Base-by-base conservation (phyloP, 1,139 yeast species). In the Yamadazyma sp. region DNA sequence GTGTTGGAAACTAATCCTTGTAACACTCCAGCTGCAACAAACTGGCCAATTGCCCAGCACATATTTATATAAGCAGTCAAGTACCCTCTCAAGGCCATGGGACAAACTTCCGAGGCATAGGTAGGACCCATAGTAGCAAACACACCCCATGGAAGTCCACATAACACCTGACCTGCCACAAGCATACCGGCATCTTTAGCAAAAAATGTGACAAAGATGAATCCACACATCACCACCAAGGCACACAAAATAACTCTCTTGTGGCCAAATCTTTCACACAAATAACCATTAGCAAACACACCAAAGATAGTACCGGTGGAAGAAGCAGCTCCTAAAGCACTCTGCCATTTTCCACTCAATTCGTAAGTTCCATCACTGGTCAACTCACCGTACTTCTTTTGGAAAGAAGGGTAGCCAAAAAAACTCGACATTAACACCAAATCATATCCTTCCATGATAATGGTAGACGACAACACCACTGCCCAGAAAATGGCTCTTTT, bases 361-460 rank as follows among this genome's bases (percentile, higher is more conserved):
- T 61, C 57, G 43, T 57, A 67, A 4, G 45, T 45, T 11, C 64
- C 67, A n/a, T 54, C 54, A 1, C 58, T 55, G 38, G 41, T 51
- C 35, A 46, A 55, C 6, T 46, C 47, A 15, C 79, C 79, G 42
- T 61, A 75, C 45, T 61, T 61, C 28, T 53, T 47, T 30, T 51
- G 51, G 48, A 74, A 75, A 6, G 68, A 59, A 2, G 69, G 67
- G 49, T 67, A 58, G 2, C 73, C 73, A 48, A 59, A 73, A 51
- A 75, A 64, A 4, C 66, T 57, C 23, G 56, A 47, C 42, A 72
- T 53, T 40, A 74, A 56, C 34, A 54, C 56, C 25, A 61, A 56
- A 48, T 74, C 79, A 48, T 70, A 74, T 23, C 79, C 80, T 42
- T 66, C 74, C 78, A 72, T 72, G 39, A 73, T 52, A 35, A 73